Evolutionary conservation across 495 filamentous ascomycete species (phyloP).

Genomic region (Cudoniella acicularis): DNA sequence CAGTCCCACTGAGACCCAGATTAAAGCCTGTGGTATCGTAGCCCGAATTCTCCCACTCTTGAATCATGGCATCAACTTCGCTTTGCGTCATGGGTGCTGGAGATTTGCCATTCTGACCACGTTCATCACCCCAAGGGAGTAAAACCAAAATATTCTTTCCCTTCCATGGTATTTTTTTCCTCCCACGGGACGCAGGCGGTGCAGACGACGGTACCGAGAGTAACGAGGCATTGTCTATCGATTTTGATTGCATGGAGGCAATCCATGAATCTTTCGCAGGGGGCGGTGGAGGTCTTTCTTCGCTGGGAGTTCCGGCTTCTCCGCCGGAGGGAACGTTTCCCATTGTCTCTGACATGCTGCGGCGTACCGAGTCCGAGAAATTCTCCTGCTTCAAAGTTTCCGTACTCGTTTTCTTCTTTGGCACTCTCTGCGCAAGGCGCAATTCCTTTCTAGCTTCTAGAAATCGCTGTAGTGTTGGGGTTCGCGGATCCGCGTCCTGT

Average conservation of each 20-base stretch:
- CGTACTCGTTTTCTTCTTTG: slow-evolving; percentile 49
- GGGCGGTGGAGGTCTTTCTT: slow-evolving; percentile 43
- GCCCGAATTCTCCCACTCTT: slow-evolving; percentile 68
- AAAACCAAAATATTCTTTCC: slow-evolving; percentile 71
- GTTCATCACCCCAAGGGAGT: slow-evolving; percentile 64
- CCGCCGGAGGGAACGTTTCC: slow-evolving; percentile 34
- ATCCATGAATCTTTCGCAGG: slow-evolving; percentile 32
- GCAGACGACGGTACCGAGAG: slow-evolving; percentile 13
- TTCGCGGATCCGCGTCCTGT: slow-evolving; percentile 20
- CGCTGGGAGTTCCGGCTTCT: slow-evolving; percentile 28
- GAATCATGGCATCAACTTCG: slow-evolving; percentile 63
- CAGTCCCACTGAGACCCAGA: slow-evolving; percentile 36
- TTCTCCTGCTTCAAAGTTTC: slow-evolving; percentile 63
- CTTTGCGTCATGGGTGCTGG: slow-evolving; percentile 55
- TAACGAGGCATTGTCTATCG: not conserved
- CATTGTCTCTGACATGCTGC: slow-evolving; percentile 33
- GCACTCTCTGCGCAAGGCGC: slow-evolving; percentile 12
- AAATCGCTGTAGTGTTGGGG: slow-evolving; percentile 25
- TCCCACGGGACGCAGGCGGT: slow-evolving; percentile 40
- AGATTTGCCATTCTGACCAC: slow-evolving; percentile 54
- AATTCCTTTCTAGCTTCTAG: slow-evolving; percentile 9
- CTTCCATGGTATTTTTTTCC: slow-evolving; percentile 61
- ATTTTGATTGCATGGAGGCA: slow-evolving; percentile 7
- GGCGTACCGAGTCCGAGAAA: slow-evolving; percentile 42
- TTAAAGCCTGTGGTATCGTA: slow-evolving; percentile 74